Evolutionary conservation across 1,284 basidiomycete genomes (phyloP), one percentile per base, ranked within the genome.

Genomic region (Phlebopus sp.): DNA sequence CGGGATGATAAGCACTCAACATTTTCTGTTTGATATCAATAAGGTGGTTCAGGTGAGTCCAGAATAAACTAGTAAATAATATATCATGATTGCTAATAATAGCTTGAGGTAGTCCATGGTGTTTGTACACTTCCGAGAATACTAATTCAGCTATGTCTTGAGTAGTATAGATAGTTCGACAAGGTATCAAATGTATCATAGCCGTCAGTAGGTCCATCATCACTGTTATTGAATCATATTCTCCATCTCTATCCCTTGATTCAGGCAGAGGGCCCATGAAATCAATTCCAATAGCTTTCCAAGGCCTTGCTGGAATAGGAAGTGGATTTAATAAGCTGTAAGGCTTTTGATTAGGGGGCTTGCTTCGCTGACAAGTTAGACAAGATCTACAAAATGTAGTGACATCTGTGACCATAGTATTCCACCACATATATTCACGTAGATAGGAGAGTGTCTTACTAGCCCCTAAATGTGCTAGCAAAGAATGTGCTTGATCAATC

Each of bases 1-100:
- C 56, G 0, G 74, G 76, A 45, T 78, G 74, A 42, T 69, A 78
- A 0, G 70, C 55, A 2, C 69, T 70, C 0, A 70, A 76, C 67
- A 79, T 67, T 2, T 55, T 50, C 0, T 75, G 55, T 37, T 70
- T 58, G 6, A 64, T 58, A 0, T 68, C 64, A 1, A 69, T 57
- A 1, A 73, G 54, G 17, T 55, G 41, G 44, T 71, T 55, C 0
- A 77, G 49, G 1, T 63, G 47, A 7, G 53, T 60, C 75, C 76
- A 80, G 52, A 78, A 70, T n/a, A 41, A 27, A n/a, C 65, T 59
- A 0, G 70, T 72, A 52, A 77, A 79, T 7, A 71, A 52, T 0
- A 63, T 53, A 47, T 77, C 73, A 3, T 70, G 55, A 47, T 77
- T 69, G 21, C 66, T 69, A 4, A 77, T 55, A 25, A 81, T 74